phyloP scores from a whole-genome alignment of 2,329 filamentous ascomycete species.

The Xylariaceae sp. region DNA sequence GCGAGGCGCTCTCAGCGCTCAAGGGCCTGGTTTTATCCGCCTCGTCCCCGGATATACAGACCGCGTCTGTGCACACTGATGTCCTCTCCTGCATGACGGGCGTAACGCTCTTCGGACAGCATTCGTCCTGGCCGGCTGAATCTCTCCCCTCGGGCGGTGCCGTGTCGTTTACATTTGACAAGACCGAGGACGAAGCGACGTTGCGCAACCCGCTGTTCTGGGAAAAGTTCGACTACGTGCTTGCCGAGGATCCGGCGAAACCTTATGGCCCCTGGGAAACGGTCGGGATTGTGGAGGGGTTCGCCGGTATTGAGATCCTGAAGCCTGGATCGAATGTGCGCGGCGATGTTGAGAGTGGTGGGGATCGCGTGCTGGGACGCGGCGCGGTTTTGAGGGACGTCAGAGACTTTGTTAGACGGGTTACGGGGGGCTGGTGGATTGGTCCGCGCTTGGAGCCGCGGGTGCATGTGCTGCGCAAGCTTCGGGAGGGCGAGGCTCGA shows the following conservation, averaged over 20 bases:
- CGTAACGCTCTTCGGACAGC: slow-evolving; percentile 61
- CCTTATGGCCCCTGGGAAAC: slow-evolving; percentile 52
- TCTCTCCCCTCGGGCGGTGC: slow-evolving; percentile 25
- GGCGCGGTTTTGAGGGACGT: slow-evolving; percentile 40
- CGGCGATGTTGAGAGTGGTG: slow-evolving; percentile 28
- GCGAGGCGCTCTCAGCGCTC: slow-evolving; percentile 64
- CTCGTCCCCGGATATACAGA: slow-evolving; percentile 29
- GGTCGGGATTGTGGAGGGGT: slow-evolving; percentile 54
- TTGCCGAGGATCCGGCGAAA: slow-evolving; percentile 50
- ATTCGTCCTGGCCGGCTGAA: slow-evolving; percentile 32
- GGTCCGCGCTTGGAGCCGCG: slow-evolving; percentile 58
- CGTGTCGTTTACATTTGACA: slow-evolving; percentile 49
- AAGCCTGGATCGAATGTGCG: slow-evolving; percentile 39
- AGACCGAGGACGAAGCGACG: slow-evolving; percentile 51
- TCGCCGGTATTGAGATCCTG: slow-evolving; percentile 55
- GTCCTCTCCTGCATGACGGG: slow-evolving; percentile 68
- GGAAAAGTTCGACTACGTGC: slow-evolving; percentile 59
- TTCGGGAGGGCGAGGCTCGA: slow-evolving; percentile 30
- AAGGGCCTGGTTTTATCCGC: slow-evolving; percentile 38
- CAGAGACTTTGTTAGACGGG: slow-evolving; percentile 40
- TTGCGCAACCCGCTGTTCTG: slow-evolving; percentile 54
- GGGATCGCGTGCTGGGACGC: slow-evolving; percentile 41
- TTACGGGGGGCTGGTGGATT: slow-evolving; percentile 61
- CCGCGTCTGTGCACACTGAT: slow-evolving; percentile 56
- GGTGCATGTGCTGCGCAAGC: slow-evolving; percentile 46